Evolutionary conservation across 2,329 filamentous ascomycete species (phyloP).

Genomic region (Diaporthe citriasiana): DNA sequence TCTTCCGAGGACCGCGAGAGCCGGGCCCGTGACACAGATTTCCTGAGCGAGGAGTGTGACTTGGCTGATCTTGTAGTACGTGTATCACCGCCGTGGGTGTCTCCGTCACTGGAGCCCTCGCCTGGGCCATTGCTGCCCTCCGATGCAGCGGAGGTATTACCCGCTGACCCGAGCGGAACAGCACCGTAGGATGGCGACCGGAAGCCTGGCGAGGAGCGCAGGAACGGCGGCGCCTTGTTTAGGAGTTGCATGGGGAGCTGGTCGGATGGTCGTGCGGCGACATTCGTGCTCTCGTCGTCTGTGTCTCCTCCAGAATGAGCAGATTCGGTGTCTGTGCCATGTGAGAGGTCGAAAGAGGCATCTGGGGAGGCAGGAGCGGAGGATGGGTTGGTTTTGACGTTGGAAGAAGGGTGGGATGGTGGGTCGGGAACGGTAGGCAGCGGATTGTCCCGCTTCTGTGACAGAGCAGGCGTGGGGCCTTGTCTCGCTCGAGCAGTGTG

Average conservation of each 20-base stretch:
- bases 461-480: slow-evolving; percentile 37
- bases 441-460: slow-evolving; percentile 39
- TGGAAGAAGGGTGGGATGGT: slow-evolving; percentile 35
- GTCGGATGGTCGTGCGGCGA: slow-evolving; percentile 11
- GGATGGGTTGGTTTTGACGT: slow-evolving; percentile 38
- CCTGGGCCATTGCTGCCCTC: slow-evolving; percentile 36
- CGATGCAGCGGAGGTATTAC: slow-evolving; percentile 18
- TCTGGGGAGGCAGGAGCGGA: slow-evolving; percentile 34
- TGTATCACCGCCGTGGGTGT: background rate
- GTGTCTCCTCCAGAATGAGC: slow-evolving; percentile 25
- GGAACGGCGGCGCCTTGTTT: slow-evolving; percentile 47
- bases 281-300: slow-evolving; percentile 33
- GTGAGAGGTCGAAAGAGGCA: slow-evolving; percentile 32
- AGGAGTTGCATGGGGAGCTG: slow-evolving; percentile 42
- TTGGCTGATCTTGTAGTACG: slow-evolving; percentile 25
- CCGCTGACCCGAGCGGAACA: slow-evolving; percentile 45
- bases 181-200: slow-evolving; percentile 52
- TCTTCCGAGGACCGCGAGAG: slow-evolving; percentile 59
- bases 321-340: slow-evolving; percentile 40
- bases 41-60: slow-evolving; percentile 39
- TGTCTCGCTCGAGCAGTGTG: slow-evolving; percentile 31
- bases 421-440: slow-evolving; percentile 37
- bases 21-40: slow-evolving; percentile 11
- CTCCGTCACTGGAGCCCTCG: slow-evolving; percentile 40
- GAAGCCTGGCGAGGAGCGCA: slow-evolving; percentile 52